Conservation (phyloP, 805 yeast species). For the Candida hispaniensis region DNA sequence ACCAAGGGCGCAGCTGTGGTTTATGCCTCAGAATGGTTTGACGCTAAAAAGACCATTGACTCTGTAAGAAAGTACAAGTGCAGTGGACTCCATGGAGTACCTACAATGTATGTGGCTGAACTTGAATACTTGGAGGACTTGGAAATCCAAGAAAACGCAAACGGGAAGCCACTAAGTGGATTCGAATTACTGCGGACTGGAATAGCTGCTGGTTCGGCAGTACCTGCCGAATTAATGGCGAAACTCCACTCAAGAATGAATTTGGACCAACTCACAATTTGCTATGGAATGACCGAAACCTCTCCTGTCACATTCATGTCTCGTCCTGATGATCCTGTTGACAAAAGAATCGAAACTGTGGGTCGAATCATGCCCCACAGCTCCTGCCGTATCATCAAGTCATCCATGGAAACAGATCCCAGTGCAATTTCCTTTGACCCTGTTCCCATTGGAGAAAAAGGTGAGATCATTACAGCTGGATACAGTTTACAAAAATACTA, state of each 20-base stretch:
- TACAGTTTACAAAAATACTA: constrained; percentile 24
- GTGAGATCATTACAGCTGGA: constrained; percentile 27
- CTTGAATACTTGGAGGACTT: constrained; percentile 22
- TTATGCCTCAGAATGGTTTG: constrained; percentile 24
- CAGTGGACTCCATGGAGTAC: constrained; percentile 26
- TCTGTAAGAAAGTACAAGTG: constrained; percentile 23
- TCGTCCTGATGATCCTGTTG: constrained; percentile 22
- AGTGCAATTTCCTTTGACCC: constrained; percentile 18
- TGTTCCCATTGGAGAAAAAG: constrained; percentile 22
- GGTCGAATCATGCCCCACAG: constrained; percentile 27
- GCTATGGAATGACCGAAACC: constrained; percentile 30
- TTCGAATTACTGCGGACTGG: constrained; percentile 25
- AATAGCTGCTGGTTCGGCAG: constrained; percentile 27
- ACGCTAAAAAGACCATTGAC: constrained; percentile 21
- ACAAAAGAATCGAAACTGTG: constrained; percentile 23
- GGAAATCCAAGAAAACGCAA: constrained; percentile 16
- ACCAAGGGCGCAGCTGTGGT: constrained; percentile 24
- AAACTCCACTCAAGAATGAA: constrained; percentile 20
- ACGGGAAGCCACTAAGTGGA: constrained; percentile 18
- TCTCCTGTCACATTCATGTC: constrained; percentile 28
- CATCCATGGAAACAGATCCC: constrained; percentile 17
- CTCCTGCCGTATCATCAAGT: constrained; percentile 23
- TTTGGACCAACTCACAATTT: constrained; percentile 23
- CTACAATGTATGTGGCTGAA: constrained; percentile 28
- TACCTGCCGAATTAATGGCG: constrained; percentile 27